These are phyloP conservation scores for Serendipita sp. DNA, from an alignment of 768 basidiomycete genomes.

Conservation along the genomic window DNA sequence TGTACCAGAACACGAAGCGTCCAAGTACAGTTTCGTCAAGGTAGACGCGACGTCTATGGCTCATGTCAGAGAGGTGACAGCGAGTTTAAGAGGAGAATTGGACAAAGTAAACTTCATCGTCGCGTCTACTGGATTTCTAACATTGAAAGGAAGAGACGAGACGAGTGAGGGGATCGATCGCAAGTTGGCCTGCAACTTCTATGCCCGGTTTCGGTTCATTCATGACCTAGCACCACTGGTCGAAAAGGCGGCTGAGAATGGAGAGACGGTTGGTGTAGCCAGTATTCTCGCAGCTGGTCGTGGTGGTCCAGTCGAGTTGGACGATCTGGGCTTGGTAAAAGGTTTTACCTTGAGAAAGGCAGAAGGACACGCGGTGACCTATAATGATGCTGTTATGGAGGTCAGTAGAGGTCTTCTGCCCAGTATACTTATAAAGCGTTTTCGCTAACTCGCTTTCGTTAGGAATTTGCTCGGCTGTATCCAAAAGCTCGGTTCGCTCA, in stretches of 20 bases:
- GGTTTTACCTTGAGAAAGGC: conserved; percentile 23
- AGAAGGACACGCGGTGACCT: conserved; percentile 24
- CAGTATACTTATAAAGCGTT: background rate
- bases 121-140: conserved; percentile 28
- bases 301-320: conserved; percentile 20
- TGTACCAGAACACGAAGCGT: conserved; percentile 3
- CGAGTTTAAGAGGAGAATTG: conserved; percentile 19
- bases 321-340: conserved; percentile 29
- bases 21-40: conserved; percentile 31
- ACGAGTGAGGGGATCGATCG: too few species aligned
- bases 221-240: conserved; percentile 19
- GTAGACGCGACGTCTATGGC: conserved; percentile 38
- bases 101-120: conserved; percentile 39
- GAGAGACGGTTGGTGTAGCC: conserved; percentile 8
- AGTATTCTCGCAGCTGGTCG: conserved; percentile 29
- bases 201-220: conserved; percentile 35
- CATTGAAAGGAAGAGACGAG: conserved; percentile 17
- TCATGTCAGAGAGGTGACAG: conserved; percentile 26
- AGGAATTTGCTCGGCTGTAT: conserved; percentile 8
- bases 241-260: too few species aligned
- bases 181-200: conserved; percentile 30
- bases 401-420: conserved; percentile 15
- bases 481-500: background rate
- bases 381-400: conserved; percentile 40
- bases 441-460: background rate